phyloP scores from a whole-genome alignment of 352 stramenopile genomes.

The Phytophthora fragariae region DNA sequence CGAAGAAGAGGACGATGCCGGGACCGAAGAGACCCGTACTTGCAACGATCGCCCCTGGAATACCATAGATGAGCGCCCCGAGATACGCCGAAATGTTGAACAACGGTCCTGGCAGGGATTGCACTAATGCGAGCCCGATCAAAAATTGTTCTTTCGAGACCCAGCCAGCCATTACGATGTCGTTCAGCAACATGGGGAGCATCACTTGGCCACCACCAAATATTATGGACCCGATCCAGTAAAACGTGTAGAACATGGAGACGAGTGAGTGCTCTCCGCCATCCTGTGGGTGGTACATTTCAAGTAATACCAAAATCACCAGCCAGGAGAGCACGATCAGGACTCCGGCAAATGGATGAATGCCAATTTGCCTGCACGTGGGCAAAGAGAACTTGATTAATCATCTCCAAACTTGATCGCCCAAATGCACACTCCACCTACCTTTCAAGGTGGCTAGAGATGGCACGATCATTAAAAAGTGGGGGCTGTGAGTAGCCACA shows the following conservation, averaged over 20 bases:
- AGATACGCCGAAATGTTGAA: slow-evolving; percentile 97
- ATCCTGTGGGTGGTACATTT: slow-evolving; percentile 59
- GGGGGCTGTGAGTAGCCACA: slow-evolving; percentile 46
- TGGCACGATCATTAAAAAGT: slow-evolving; percentile 30
- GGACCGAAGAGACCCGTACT: slow-evolving; percentile 93
- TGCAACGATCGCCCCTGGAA: slow-evolving; percentile 90
- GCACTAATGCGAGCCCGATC: slow-evolving; percentile 93
- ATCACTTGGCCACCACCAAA: slow-evolving; percentile 96
- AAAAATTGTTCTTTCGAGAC: slow-evolving; percentile 94
- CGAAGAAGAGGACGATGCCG: slow-evolving; percentile 93
- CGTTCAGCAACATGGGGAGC: slow-evolving; percentile 88
- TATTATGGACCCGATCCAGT: slow-evolving; percentile 95
- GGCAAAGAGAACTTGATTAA: background rate
- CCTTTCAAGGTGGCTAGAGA: slow-evolving; percentile 53
- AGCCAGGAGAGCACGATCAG: slow-evolving; percentile 87
- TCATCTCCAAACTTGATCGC: background rate
- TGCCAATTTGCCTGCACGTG: slow-evolving; percentile 84
- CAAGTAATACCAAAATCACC: slow-evolving; percentile 67
- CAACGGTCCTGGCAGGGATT: slow-evolving; percentile 93
- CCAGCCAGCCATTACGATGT: slow-evolving; percentile 89
- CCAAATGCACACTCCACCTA: slow-evolving; percentile 8
- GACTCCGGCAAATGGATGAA: slow-evolving; percentile 75
- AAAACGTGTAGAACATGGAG: slow-evolving; percentile 93
- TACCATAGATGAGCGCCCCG: slow-evolving; percentile 85
- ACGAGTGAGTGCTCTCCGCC: slow-evolving; percentile 43